phyloP scores from a whole-genome alignment of 495 filamentous ascomycete species.

The Lasiosphaeria miniovina region DNA sequence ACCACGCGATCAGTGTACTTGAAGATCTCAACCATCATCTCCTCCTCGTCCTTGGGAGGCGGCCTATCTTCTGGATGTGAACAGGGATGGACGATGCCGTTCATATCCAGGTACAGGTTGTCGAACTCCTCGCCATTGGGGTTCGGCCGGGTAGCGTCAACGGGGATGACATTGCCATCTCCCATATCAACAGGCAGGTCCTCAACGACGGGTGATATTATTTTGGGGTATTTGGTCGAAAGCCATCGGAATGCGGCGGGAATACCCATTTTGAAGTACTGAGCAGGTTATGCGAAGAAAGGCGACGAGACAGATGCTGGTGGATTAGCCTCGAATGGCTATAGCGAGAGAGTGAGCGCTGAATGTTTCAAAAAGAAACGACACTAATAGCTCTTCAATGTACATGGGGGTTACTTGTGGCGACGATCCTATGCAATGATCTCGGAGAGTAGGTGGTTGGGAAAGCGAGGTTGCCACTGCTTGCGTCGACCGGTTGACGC shows the following conservation, averaged over 20 bases:
- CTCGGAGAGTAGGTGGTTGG: no score
- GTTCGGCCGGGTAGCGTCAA: slow-evolving; percentile 80
- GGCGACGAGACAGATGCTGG: neutral
- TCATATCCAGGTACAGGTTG: slow-evolving; percentile 99
- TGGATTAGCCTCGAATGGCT: neutral
- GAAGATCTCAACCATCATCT: slow-evolving; percentile 99
- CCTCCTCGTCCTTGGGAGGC: slow-evolving; percentile 87
- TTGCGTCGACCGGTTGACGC: no score
- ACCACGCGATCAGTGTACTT: slow-evolving; percentile 96
- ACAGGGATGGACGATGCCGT: slow-evolving; percentile 98
- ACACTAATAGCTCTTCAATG: neutral
- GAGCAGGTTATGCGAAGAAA: neutral
- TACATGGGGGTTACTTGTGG: neutral
- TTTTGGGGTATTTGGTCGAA: slow-evolving; percentile 93
- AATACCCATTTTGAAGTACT: slow-evolving; percentile 77
- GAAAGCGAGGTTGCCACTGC: no score
- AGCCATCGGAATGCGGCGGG: slow-evolving; percentile 93
- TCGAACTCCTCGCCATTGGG: slow-evolving; percentile 98
- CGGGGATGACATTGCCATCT: slow-evolving; percentile 75
- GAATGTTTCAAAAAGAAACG: neutral
- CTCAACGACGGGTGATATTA: slow-evolving; percentile 86
- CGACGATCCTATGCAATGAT: neutral
- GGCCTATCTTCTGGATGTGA: slow-evolving; percentile 94
- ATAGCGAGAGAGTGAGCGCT: neutral
- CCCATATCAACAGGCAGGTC: slow-evolving; percentile 71